Base-by-base conservation (phyloP, 129 eudicot genomes). In the Apium graveolens region DNA sequence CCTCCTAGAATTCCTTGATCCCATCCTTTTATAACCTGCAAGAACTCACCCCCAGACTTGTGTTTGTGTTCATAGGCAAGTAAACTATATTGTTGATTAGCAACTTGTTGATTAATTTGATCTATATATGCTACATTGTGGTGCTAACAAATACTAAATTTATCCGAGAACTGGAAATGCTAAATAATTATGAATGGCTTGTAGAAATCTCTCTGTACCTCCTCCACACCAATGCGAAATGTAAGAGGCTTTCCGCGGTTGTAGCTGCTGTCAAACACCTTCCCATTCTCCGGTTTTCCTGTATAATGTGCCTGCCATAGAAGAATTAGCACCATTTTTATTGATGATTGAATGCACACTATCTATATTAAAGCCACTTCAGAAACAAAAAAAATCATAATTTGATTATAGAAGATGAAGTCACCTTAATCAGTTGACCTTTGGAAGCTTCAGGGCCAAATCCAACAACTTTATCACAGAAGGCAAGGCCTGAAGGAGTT, bases 241-340 rank as follows among this genome's bases (percentile, higher is more conserved):
- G 96, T 87, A 48, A 95, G 93, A 78, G 99, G 99, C 80, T 92
- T 90, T 65, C 99, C 99, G 20, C 97, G 81, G 78, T 90, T 86
- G 79, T 95, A 95, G 92, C 97, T 95, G 95, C 99, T 95, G 75
- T 95, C 99, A 32, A 95, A 95, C 20, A 95, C 96, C 79, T 83
- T 90, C 31, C 99, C 99, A 76, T 78, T 86, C 80, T 84, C 92
- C 80, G 92, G 78, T 83, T 88, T 95, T 57, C 99, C 99, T 0
- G 85, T 88, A 71, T 95, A 95, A 86, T 95, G 97, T 45, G 99
- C 97, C 99, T 95, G 89, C 27, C 38, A 42, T 55, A 35, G 13
- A 13, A 9, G 31, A 41, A 29, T 29, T 38, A 65, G 13, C 4
- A 26, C 70, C 32, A 24, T 26, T 60, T 60, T 1, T n/a, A 60